These are phyloP conservation scores for Sugiyamaella floridensis DNA, from an alignment of 805 yeast species.

Conservation along the genomic window DNA sequence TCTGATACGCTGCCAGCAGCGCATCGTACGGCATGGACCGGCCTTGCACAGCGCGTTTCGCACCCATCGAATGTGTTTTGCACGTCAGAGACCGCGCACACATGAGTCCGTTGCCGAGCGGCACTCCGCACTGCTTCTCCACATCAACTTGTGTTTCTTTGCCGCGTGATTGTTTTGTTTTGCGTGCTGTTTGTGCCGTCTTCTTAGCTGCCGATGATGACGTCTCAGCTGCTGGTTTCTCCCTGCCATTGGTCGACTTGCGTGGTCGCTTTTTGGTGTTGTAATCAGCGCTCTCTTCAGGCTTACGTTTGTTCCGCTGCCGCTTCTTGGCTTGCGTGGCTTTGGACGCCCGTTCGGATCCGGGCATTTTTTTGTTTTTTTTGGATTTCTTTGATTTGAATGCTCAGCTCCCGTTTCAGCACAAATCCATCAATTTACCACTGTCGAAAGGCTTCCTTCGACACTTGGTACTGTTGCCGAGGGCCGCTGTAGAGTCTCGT, in stretches of 20 bases:
- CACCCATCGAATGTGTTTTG: slow-evolving; percentile 92
- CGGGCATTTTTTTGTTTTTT: background rate
- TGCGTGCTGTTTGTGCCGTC: slow-evolving; percentile 4
- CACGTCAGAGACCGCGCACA: slow-evolving; percentile 89
- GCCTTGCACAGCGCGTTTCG: slow-evolving; percentile 84
- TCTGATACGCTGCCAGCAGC: slow-evolving; percentile 77
- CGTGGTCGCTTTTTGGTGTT: slow-evolving; percentile 4
- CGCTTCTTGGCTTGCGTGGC: slow-evolving; percentile 4
- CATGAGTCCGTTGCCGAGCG: slow-evolving; percentile 75
- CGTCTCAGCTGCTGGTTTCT: background rate
- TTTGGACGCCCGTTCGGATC: background rate
- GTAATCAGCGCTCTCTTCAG: background rate
- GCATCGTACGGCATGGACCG: slow-evolving; percentile 82
- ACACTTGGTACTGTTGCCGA: background rate
- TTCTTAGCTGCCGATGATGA: slow-evolving; percentile 2
- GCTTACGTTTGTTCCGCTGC: background rate
- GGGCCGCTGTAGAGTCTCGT: background rate
- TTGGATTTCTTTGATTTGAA: too few species aligned
- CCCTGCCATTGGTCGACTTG: slow-evolving; percentile 4
- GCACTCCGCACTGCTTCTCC: slow-evolving; percentile 88
- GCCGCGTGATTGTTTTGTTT: slow-evolving; percentile 31
- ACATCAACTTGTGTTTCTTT: slow-evolving; percentile 79
- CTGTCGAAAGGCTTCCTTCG: background rate
- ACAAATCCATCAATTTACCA: background rate
- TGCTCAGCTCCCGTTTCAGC: too few species aligned